These are phyloP conservation scores for Myriosclerotinia duriaeana DNA, from an alignment of 2,329 filamentous ascomycete genomes.

Conservation along the genomic window DNA sequence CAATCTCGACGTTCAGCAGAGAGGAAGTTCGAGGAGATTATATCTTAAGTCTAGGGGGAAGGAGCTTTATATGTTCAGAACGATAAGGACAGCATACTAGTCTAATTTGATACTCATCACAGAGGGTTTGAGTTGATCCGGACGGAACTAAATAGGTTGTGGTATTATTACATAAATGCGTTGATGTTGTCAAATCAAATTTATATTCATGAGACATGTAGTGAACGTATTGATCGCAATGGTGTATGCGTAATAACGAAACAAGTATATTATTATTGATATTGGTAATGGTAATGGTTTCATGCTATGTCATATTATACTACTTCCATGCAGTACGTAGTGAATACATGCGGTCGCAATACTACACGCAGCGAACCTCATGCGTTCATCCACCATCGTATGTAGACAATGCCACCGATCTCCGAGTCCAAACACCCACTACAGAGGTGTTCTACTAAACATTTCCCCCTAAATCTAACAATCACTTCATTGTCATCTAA, in stretches of 20 bases:
- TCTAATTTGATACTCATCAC: too few species aligned
- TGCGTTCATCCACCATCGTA: not conserved
- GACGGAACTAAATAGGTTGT: not conserved
- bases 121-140: too few species aligned
- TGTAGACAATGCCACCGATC: not conserved
- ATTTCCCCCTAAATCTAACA: not conserved
- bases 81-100: too few species aligned
- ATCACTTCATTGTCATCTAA: not conserved
- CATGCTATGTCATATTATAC: not conserved
- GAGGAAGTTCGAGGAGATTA: too few species aligned
- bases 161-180: not conserved
- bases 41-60: too few species aligned
- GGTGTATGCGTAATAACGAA: too few species aligned
- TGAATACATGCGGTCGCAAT: not conserved
- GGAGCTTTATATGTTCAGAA: too few species aligned
- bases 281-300: not conserved
- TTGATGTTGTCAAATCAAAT: not conserved
- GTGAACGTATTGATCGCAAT: too few species aligned
- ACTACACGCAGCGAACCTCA: not conserved
- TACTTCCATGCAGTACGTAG: not conserved
- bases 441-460: not conserved
- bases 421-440: not conserved
- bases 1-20: too few species aligned
- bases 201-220: too few species aligned
- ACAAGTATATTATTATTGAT: too few species aligned